Conservation (phyloP, 2,329 filamentous ascomycete species). For the Aspergillus sp. region DNA sequence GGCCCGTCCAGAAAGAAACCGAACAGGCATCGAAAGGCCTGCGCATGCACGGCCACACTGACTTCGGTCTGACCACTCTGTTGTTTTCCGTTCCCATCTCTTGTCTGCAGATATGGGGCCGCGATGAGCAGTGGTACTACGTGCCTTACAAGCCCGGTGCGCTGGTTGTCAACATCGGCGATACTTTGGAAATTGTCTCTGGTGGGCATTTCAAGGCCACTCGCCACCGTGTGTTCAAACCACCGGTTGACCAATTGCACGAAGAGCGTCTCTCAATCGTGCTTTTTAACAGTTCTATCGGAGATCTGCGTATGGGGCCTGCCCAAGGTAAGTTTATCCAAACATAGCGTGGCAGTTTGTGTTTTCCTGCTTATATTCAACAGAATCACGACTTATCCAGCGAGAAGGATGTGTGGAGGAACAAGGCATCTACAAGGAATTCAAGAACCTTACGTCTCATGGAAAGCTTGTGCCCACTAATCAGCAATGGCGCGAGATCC, state of each 20-base stretch:
- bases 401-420: constrained; percentile 38
- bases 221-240: constrained; percentile 38
- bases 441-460: constrained; percentile 36
- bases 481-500: constrained; percentile 45
- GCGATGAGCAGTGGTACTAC: constrained; percentile 42
- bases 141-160: constrained; percentile 39
- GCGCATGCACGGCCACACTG: constrained; percentile 38
- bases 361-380: not conserved
- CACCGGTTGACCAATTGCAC: constrained; percentile 32
- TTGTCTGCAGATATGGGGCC: constrained; percentile 42
- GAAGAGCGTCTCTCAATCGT: constrained; percentile 30
- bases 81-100: constrained; percentile 44
- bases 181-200: constrained; percentile 41
- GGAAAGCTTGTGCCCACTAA: constrained; percentile 42
- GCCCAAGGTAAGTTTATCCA: constrained; percentile 19
- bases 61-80: constrained; percentile 43
- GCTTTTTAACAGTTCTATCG: constrained; percentile 42
- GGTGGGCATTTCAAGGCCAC: constrained; percentile 45
- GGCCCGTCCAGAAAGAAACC: constrained; percentile 29
- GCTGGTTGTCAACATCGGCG: constrained; percentile 46
- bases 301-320: constrained; percentile 39
- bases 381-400: constrained; percentile 33
- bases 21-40: constrained; percentile 30
- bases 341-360: not conserved
- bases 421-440: constrained; percentile 43